These are phyloP conservation scores for Mycena vitilis DNA, from an alignment of 768 basidiomycete genomes.

Conservation along the genomic window DNA sequence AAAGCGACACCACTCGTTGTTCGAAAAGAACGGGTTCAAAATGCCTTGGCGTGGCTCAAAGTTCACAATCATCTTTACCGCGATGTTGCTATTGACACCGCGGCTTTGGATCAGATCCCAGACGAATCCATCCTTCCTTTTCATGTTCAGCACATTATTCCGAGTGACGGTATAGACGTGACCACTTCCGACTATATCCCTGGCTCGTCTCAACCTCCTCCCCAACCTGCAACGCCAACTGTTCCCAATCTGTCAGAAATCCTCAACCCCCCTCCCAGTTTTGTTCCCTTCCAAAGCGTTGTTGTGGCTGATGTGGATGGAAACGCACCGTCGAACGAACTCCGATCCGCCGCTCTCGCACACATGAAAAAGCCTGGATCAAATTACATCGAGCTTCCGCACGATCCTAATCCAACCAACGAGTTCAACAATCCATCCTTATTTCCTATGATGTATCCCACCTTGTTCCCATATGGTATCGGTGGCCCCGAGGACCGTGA, in stretches of 20 bases:
- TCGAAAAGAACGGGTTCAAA: not conserved
- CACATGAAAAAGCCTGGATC: not conserved
- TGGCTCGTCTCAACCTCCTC: not conserved
- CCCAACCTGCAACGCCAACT: too few species aligned
- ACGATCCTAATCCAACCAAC: constrained; percentile 8
- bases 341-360: not conserved
- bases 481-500: not conserved
- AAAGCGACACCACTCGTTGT: constrained; percentile 39
- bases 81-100: not conserved
- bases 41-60: too few species aligned
- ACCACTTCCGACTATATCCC: constrained; percentile 1
- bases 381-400: not conserved
- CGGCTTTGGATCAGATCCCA: not conserved
- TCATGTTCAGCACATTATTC: constrained; percentile 6
- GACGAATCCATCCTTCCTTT: not conserved
- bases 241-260: not conserved
- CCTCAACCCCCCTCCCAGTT: not conserved
- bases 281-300: not conserved
- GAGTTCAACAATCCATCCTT: constrained; percentile 2
- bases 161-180: not conserved
- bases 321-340: not conserved
- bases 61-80: too few species aligned
- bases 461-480: not conserved
- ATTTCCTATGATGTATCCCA: constrained; percentile 9
- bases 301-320: not conserved